Base-by-base conservation (phyloP, 2,329 filamentous ascomycete species). In the Hymenoscyphus albidus region DNA sequence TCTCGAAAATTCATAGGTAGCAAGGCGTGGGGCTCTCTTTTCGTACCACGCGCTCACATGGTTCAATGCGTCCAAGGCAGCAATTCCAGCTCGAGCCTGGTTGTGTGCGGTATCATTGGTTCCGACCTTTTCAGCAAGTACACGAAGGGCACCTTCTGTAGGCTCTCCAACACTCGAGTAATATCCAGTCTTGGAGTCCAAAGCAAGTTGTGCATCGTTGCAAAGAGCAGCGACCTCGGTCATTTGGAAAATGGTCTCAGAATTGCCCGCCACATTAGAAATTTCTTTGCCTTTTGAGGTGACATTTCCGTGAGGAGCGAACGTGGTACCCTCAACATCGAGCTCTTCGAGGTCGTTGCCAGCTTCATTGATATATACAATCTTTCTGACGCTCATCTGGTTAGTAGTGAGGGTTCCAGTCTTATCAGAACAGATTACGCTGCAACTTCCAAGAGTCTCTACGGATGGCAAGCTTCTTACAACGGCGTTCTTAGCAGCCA, bases 381-480 rank as follows among this genome's bases (percentile, higher is more conserved):
- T 80, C 79, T 94, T 96, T 81, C 88, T 95, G 64, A 97, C 95
- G 75, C 95, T 98, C 95, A 99, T 99, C 79, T 98, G 93, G 80
- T 99, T 99, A 51, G 95, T 99, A 12, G 95, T 99, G 76, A 99
- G 80, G 59, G 95, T 99, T 71, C 95, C 96, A 5, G 95, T 99
- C 83, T 99, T 99, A 83, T 99, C 95, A 3, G 96, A 99, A 82
- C 96, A 99, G 76, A 99, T 97, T 64, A 99, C 93, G 74, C 95
- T 99, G 85, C 95, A 99, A 84, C 95, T 99, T 76, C 95, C 95
- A 62, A 99, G 84, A 13, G 95, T 99, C 80, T 99, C 95, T 61
- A 99, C 95, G 1, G 95, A 99, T 22, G 95, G 95, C 72, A 99
- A 81, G 76, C 93, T 97, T 78, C 96, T 88, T 65, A 99, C 96